These are phyloP conservation scores for Theileria annulata DNA, from an alignment of 169 alveolate species.

Conservation along the genomic window DNA sequence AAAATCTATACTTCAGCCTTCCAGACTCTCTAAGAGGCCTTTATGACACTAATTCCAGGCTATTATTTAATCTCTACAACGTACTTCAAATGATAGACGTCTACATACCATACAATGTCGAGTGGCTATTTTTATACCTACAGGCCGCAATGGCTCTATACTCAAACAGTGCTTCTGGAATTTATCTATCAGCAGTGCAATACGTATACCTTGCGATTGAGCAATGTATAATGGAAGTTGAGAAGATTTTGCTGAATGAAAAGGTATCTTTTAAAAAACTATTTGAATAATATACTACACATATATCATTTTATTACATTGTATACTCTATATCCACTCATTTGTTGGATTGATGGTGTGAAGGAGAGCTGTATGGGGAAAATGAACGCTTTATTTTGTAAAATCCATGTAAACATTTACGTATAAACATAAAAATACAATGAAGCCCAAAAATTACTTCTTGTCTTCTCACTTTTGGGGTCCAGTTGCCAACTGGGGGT, in stretches of 20 bases:
- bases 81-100: slow-evolving; percentile 8
- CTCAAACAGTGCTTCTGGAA: slow-evolving; percentile 65
- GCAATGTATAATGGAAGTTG: slow-evolving; percentile 32
- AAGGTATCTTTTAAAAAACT: not conserved
- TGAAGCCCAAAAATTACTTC: slow-evolving; percentile 47
- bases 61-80: slow-evolving; percentile 19
- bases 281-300: not conserved
- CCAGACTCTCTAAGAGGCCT: slow-evolving; percentile 25
- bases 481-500: slow-evolving; percentile 94
- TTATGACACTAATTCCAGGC: not conserved
- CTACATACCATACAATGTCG: slow-evolving; percentile 26
- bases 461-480: slow-evolving; percentile 92
- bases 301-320: no score
- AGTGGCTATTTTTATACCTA: slow-evolving; percentile 48
- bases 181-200: slow-evolving; percentile 38
- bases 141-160: slow-evolving; percentile 48
- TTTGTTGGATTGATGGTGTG: not conserved
- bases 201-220: slow-evolving; percentile 17
- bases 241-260: not conserved
- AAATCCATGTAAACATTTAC: not conserved
- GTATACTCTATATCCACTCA: not conserved
- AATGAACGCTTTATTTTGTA: not conserved
- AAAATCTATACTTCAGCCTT: slow-evolving; percentile 29
- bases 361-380: not conserved
- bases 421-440: not conserved